Percentiles rank a stretch among this genome's conserved stretches.
Conservation (phyloP, 1,284 basidiomycete genomes). For the Fomitopsis palustris region DNA sequence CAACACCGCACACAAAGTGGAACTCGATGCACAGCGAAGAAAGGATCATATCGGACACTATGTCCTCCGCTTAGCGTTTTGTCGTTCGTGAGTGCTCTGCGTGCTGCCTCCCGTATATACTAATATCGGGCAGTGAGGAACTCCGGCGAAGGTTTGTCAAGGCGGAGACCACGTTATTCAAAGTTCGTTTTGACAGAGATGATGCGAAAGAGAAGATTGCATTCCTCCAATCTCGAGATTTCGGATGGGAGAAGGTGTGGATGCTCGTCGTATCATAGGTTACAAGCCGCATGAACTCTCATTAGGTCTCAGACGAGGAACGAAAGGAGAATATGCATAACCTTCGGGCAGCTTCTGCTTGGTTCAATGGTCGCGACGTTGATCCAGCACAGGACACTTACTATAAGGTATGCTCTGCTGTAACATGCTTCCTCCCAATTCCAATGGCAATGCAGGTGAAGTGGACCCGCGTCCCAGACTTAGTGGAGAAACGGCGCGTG, state of each 20-base stretch:
- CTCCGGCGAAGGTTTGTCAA: conserved; percentile 87
- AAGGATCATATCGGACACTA: conserved; percentile 94
- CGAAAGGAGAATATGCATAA: conserved; percentile 48
- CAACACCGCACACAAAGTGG: conserved; percentile 48
- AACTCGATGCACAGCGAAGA: conserved; percentile 66
- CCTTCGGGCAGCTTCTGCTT: conserved; percentile 42
- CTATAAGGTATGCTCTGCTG: conserved; percentile 54
- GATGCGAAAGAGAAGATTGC: conserved; percentile 56
- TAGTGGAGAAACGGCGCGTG: conserved; percentile 85
- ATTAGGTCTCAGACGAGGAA: conserved; percentile 63
- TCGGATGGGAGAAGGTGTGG: conserved; percentile 74
- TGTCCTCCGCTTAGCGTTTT: conserved; percentile 93
- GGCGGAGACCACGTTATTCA: conserved; percentile 86
- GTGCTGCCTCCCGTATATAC: not conserved
- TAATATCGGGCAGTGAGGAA: conserved; percentile 67
- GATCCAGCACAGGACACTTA: conserved; percentile 51
- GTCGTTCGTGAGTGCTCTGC: conserved; percentile 74
- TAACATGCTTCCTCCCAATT: not conserved
- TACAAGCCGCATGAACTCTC: not conserved
- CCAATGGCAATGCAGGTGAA: conserved; percentile 38
- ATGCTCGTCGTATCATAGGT: not conserved
- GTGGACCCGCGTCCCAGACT: conserved; percentile 93
- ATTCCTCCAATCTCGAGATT: conserved; percentile 76
- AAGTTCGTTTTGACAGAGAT: conserved; percentile 78
- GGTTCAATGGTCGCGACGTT: conserved; percentile 2